Evolutionary conservation across 257 asterid genomes (phyloP), one percentile per base, ranked within the genome.

Genomic region (Paulownia fortunei): DNA sequence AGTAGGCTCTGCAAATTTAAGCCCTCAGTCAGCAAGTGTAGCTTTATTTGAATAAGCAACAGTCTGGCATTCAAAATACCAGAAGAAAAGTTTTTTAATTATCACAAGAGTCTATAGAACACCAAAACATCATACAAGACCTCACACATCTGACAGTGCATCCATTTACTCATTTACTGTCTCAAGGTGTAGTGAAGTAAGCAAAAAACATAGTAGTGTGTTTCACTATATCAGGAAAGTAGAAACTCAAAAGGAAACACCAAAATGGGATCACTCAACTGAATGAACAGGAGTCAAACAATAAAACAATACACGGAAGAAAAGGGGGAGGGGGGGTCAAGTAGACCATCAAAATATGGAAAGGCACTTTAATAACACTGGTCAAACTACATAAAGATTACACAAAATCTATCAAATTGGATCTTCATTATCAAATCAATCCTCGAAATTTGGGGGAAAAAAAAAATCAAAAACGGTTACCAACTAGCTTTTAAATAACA

Each of bases 1-100:
- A 70, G 63, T 36, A 44, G 8, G 67, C 36, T 51, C 82, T 70
- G 83, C 80, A 83, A 68, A 81, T 54, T 59, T 62, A 60, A 81
- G 68, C 68, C 47, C 64, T 36, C 8, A 12, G 76, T 87, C 49
- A 84, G 80, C 18, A 60, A 46, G 13, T 19, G 70, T 27, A 68
- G 44, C 41, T 32, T 30, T 51, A 59, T 58, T 60, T 18, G 5
- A 37, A 71, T 24, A 46, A 51, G 72, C 56, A 62, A 60, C 41
- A 60, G 32, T 4, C 58, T 13, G 41, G 65, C 37, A 70, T 72
- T 36, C 27, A 30, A 74, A 51, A 19, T 15, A 80, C n/a, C 41
- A 41, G 27, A 72, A 12, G 23, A 44, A 26, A 62, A 24, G 21
- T 8, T 67, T 42, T 37, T 42, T 30, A 39, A 49, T 15, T 34